phyloP scores from a whole-genome alignment of 2,329 filamentous ascomycete genomes.

The Botrytis fabae region DNA sequence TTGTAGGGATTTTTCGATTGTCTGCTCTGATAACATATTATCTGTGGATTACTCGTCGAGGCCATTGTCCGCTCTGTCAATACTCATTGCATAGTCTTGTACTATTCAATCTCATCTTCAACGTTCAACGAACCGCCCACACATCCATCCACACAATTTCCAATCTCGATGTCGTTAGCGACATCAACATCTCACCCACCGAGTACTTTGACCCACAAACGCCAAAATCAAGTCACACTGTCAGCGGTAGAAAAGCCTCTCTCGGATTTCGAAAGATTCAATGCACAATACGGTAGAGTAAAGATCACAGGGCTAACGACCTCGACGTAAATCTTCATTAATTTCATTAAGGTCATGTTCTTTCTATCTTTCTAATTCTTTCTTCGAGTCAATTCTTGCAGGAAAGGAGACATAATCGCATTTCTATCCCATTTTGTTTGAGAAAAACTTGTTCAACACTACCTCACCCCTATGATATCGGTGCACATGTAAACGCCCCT shows the following conservation, averaged over 20 bases:
- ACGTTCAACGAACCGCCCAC: background rate
- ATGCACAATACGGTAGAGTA: background rate
- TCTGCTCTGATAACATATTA: background rate
- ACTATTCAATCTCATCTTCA: background rate
- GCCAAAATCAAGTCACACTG: background rate
- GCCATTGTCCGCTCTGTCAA: background rate
- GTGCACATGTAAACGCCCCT: conserved; percentile 20
- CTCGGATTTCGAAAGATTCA: background rate
- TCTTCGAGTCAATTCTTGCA: background rate
- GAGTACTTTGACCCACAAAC: background rate
- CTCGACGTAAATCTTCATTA: background rate
- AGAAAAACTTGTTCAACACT: background rate
- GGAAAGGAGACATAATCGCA: background rate
- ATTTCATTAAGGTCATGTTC: background rate
- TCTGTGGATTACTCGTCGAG: too few relatives aligned
- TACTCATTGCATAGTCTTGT: background rate
- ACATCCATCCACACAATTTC: background rate
- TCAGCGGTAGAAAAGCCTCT: background rate
- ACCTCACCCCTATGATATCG: background rate
- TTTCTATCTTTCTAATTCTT: background rate
- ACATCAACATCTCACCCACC: background rate
- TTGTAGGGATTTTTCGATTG: background rate
- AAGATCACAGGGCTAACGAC: background rate
- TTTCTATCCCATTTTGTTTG: background rate
- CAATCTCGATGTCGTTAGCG: background rate